phyloP scores from a whole-genome alignment of 306 rosid species.

The Begonia loranthoides region DNA sequence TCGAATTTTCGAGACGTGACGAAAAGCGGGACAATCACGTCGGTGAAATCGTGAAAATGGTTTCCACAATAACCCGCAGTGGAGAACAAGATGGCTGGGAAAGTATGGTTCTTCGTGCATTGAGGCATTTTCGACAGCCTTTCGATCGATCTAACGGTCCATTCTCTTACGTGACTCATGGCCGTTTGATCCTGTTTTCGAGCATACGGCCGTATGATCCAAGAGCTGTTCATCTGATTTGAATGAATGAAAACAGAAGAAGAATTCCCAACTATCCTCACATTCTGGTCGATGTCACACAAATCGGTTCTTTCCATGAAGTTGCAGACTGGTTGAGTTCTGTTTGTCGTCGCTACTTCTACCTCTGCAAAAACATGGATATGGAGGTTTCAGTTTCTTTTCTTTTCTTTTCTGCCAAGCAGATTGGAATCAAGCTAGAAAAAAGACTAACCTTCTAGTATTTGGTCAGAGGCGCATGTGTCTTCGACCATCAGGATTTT shows the following conservation, averaged over 20 bases:
- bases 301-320: constrained; percentile 39
- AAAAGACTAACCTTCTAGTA: constrained; percentile 20
- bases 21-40: constrained; percentile 56
- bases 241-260: constrained; percentile 27
- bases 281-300: constrained; percentile 42
- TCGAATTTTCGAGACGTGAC: constrained; percentile 46
- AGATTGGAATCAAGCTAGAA: background rate
- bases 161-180: constrained; percentile 34
- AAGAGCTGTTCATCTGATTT: constrained; percentile 20
- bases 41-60: constrained; percentile 82
- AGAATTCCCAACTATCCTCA: constrained; percentile 36
- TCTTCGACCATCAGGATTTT: constrained; percentile 44
- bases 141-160: constrained; percentile 37
- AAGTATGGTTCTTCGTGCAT: constrained; percentile 37
- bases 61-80: constrained; percentile 63
- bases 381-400: background rate
- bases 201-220: constrained; percentile 69
- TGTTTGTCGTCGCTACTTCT: constrained; percentile 18
- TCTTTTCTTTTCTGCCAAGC: background rate
- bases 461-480: constrained; percentile 16
- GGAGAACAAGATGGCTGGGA: constrained; percentile 68
- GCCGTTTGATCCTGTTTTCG: constrained; percentile 41
- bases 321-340: constrained; percentile 29
- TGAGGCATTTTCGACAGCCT: constrained; percentile 15
- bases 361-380: constrained; percentile 16